Percentiles rank a stretch among this genome's conserved stretches.
Evolutionary conservation across 2,329 filamentous ascomycete species (phyloP).

Genomic region (Rhinocladiella mackenziei): DNA sequence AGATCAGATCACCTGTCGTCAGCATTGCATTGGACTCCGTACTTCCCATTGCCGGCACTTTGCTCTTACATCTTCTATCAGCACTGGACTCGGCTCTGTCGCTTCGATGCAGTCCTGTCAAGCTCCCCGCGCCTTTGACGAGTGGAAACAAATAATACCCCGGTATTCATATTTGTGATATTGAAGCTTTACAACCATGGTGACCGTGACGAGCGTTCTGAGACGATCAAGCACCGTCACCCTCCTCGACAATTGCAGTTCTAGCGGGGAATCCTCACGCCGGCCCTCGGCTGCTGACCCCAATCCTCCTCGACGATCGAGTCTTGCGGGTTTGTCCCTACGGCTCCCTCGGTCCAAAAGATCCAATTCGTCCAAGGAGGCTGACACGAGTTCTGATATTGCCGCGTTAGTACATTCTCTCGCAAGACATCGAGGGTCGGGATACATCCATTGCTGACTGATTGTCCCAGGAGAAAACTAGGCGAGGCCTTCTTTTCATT

Average conservation of each 20-base stretch:
- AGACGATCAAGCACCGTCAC: conserved; percentile 12
- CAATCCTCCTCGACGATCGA: conserved; percentile 12
- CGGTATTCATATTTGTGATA: too few relatives aligned
- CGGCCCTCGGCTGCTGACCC: conserved; percentile 13
- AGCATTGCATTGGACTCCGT: too few relatives aligned
- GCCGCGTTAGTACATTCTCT: conserved; percentile 13
- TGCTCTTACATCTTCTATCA: too few relatives aligned
- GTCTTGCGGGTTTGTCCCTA: conserved; percentile 15
- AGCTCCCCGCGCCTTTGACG: not conserved
- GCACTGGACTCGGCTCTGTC: too few relatives aligned
- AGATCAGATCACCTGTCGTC: too few relatives aligned
- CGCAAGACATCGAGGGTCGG: not conserved
- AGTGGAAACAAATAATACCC: not conserved
- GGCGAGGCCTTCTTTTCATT: conserved; percentile 21
- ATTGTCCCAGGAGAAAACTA: conserved; percentile 12
- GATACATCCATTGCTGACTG: not conserved
- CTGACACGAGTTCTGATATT: conserved; percentile 1
- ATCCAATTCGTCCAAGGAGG: conserved; percentile 4
- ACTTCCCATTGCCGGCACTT: too few relatives aligned
- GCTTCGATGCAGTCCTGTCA: not conserved
- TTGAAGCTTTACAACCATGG: too few relatives aligned
- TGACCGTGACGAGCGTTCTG: conserved; percentile 11
- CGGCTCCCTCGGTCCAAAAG: conserved; percentile 18
- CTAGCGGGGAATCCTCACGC: conserved; percentile 19
- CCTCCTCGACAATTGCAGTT: conserved; percentile 9